A percentile compares a stretch with the other conserved stretches of the same genome.
Conservation (phyloP, 176 grass and related monocot genomes). For the Rhipidocladum racemiflorum region DNA sequence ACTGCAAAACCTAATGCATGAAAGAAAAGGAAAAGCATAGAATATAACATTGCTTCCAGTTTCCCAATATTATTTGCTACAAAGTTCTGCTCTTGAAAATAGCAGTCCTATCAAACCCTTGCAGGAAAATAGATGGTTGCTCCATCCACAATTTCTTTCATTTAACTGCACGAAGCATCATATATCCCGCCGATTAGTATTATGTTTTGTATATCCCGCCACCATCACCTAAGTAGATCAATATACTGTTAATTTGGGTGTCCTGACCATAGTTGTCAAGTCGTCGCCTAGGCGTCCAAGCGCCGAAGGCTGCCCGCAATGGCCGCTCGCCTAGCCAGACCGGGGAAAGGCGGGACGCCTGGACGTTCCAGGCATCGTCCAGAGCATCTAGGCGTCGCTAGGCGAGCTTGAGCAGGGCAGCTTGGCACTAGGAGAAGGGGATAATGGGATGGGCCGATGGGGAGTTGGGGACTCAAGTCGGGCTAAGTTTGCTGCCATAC, state of each 20-base stretch:
- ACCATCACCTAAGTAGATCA: neutral
- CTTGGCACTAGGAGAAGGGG: too few species aligned
- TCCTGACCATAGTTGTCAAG: too few species aligned
- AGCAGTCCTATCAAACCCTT: neutral
- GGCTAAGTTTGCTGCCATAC: too few species aligned
- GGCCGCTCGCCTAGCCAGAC: too few species aligned
- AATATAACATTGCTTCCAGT: neutral
- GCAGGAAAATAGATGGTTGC: neutral
- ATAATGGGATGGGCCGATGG: too few species aligned
- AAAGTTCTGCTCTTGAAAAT: neutral
- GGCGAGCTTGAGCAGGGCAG: too few species aligned
- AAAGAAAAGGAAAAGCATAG: neutral
- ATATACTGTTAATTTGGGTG: neutral
- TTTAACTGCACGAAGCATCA: conserved; percentile 6
- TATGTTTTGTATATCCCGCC: neutral
- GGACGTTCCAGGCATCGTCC: too few species aligned
- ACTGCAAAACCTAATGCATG: neutral
- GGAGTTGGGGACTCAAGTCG: too few species aligned
- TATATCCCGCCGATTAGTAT: neutral
- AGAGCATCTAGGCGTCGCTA: too few species aligned
- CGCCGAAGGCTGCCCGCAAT: too few species aligned
- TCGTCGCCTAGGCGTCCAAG: too few species aligned
- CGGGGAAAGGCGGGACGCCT: too few species aligned
- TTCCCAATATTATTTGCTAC: neutral
- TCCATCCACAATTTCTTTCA: neutral